These are phyloP conservation scores for Leavenworthia alabamica DNA, from an alignment of 345 rosid species.

Conservation along the genomic window DNA sequence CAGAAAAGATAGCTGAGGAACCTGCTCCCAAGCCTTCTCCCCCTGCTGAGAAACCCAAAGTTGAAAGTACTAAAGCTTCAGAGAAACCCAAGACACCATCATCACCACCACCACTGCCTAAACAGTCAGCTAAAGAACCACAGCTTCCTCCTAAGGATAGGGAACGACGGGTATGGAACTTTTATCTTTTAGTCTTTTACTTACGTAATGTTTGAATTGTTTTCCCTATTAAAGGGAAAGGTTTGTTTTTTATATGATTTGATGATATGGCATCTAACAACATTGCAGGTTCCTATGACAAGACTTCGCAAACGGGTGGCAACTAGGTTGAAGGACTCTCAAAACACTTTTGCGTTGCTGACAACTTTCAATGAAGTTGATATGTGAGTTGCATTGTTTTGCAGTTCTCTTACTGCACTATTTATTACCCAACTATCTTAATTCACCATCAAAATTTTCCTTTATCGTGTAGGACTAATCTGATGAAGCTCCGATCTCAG, in stretches of 20 bases:
- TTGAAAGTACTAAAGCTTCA: constrained; percentile 35
- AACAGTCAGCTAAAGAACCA: constrained; percentile 73
- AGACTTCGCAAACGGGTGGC: constrained; percentile 92
- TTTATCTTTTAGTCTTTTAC: too few species aligned
- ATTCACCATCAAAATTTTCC: too few species aligned
- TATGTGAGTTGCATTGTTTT: constrained; percentile 75
- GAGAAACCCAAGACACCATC: constrained; percentile 52
- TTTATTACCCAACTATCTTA: too few species aligned
- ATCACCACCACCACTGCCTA: constrained; percentile 61
- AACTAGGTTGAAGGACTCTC: constrained; percentile 83
- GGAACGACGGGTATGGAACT: constrained; percentile 93
- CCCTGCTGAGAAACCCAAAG: constrained; percentile 47
- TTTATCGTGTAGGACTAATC: constrained; percentile 72
- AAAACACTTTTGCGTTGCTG: constrained; percentile 83
- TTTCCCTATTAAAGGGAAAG: too few species aligned
- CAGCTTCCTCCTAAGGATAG: constrained; percentile 97
- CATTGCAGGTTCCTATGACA: constrained; percentile 83
- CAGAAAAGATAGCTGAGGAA: constrained; percentile 45
- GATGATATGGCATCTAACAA: constrained; percentile 15
- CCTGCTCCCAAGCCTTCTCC: constrained; percentile 51
- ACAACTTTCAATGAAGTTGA: constrained; percentile 95
- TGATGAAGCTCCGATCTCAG: constrained; percentile 87
- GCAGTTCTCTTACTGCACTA: too few species aligned
- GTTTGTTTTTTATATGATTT: too few species aligned
- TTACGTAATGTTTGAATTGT: too few species aligned